Evolutionary conservation across 768 basidiomycete genomes (phyloP).

Genomic region (Amanita phalloides): DNA sequence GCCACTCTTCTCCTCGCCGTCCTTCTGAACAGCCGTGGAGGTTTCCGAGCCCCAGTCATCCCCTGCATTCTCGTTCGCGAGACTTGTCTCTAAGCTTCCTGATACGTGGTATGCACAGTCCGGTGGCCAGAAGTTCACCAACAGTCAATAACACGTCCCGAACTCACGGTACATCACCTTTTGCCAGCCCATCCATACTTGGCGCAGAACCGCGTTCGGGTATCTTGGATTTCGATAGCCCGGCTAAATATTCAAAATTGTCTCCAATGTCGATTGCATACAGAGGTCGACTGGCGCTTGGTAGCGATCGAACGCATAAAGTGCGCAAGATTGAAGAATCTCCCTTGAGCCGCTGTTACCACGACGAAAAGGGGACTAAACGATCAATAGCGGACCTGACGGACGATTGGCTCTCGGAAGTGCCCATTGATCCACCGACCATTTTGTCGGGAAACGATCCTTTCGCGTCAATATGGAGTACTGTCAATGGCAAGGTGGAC

Average conservation of each 20-base stretch:
- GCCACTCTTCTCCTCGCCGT: conserved; percentile 64
- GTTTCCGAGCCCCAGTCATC: conserved; percentile 71
- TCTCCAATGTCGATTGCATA: conserved; percentile 29
- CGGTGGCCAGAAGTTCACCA: conserved; percentile 24
- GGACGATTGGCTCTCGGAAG: conserved; percentile 33
- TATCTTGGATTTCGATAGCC: conserved; percentile 18
- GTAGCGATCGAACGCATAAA: conserved; percentile 17
- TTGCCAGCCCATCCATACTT: conserved; percentile 15
- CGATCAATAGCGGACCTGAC: conserved; percentile 23
- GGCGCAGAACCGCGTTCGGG: conserved; percentile 12
- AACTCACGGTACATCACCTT: conserved; percentile 24
- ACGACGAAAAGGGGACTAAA: conserved; percentile 13
- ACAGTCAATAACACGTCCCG: conserved; percentile 20
- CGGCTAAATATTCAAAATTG: conserved; percentile 20
- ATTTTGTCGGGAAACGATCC: conserved; percentile 27
- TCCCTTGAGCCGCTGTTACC: conserved; percentile 29
- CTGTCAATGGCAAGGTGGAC: conserved; percentile 9
- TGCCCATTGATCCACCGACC: conserved; percentile 14
- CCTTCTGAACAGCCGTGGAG: conserved; percentile 80
- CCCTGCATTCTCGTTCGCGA: conserved; percentile 52
- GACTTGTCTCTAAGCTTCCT: conserved; percentile 61
- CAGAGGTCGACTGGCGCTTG: conserved; percentile 21
- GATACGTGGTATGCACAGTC: conserved; percentile 41
- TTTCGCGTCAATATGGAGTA: conserved; percentile 32
- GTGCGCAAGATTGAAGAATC: conserved; percentile 29